These are phyloP conservation scores for Urtica urens DNA, from an alignment of 306 rosid species.

Conservation along the genomic window DNA sequence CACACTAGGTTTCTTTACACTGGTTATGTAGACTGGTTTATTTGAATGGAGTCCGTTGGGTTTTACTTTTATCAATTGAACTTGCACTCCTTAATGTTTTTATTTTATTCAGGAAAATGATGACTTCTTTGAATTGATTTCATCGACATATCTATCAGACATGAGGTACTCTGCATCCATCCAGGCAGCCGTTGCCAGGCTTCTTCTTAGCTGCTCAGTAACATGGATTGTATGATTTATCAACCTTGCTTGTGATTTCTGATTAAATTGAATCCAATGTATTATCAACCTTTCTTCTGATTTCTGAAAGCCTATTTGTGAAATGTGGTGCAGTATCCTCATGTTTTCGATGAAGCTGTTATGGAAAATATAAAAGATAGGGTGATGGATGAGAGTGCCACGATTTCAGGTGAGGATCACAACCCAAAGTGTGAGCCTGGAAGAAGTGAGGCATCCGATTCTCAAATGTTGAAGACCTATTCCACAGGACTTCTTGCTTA, in stretches of 20 bases:
- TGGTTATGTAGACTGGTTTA: not conserved
- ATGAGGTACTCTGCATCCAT: slow-evolving; percentile 45
- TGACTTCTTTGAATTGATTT: slow-evolving; percentile 86
- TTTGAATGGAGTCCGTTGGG: not conserved
- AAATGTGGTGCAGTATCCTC: slow-evolving; percentile 67
- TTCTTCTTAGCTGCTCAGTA: slow-evolving; percentile 65
- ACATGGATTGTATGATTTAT: slow-evolving; percentile 62
- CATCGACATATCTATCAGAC: slow-evolving; percentile 68
- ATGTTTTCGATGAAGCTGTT: slow-evolving; percentile 76
- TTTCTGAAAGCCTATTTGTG: not conserved
- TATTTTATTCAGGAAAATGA: slow-evolving; percentile 61
- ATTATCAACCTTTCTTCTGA: too few species aligned
- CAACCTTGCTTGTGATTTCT: not conserved
- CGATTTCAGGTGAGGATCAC: slow-evolving; percentile 38
- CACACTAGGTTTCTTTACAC: not conserved
- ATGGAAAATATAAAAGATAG: slow-evolving; percentile 59
- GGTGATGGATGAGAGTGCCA: slow-evolving; percentile 62
- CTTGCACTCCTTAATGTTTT: not conserved
- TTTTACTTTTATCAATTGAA: not conserved
- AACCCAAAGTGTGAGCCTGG: slow-evolving; percentile 39
- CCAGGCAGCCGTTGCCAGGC: slow-evolving; percentile 74
- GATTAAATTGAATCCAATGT: too few species aligned
- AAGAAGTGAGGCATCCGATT: slow-evolving; percentile 54
- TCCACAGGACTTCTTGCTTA: slow-evolving; percentile 87
- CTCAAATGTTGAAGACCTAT: slow-evolving; percentile 83